Evolutionary conservation across 352 stramenopile genomes (phyloP), one percentile per base, ranked within the genome.

Genomic region (Phytophthora colocasiae): DNA sequence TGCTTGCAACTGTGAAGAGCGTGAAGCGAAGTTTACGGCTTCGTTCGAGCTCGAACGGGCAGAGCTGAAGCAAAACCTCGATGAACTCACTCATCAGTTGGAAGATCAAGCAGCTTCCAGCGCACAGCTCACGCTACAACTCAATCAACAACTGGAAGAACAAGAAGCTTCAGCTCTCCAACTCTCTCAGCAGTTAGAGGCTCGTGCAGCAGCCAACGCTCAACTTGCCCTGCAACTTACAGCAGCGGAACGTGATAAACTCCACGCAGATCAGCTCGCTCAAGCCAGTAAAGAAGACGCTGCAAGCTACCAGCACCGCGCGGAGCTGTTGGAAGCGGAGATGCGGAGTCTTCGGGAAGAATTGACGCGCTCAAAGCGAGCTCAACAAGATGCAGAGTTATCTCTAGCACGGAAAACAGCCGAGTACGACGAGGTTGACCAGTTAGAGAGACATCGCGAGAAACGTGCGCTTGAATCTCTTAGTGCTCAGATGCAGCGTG

Each of bases 401-500:
- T 17, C 55, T 11, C 7, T 71, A 38, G 61, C 55, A 19, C 61
- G 62, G 15, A 56, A 71, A 46, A 54, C 24, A 15, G 55, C 54
- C 15, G 69, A 89, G 41, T 56, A 66, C 2, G 67, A 90, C 31
- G 75, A 85, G n/a, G 67, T 58, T 6, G 62, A 72, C 2, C 54
- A 79, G 6, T 44, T 87, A 6, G 64, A 78, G 19, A 63, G 63
- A 8, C 66, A 89, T 17, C 71, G 72, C 2, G 75, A 89, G 39
- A 65, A 73, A 9, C 65, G 72, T 3, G 77, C 86, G 44, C 80
- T 92, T 57, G 73, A 83, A 10, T 58, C 62, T 19, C 69, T 92
- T 1, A 73, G 70, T 43, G 66, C 74, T 40, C 83, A 90, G 55
- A 75, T 92, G 24, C 77, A 90, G 41, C 63, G 69, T 8, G 76